Evolutionary conservation across 2,329 filamentous ascomycete species (phyloP), one percentile per base, ranked within the genome.

Genomic region (Aspergillus calidoustus): DNA sequence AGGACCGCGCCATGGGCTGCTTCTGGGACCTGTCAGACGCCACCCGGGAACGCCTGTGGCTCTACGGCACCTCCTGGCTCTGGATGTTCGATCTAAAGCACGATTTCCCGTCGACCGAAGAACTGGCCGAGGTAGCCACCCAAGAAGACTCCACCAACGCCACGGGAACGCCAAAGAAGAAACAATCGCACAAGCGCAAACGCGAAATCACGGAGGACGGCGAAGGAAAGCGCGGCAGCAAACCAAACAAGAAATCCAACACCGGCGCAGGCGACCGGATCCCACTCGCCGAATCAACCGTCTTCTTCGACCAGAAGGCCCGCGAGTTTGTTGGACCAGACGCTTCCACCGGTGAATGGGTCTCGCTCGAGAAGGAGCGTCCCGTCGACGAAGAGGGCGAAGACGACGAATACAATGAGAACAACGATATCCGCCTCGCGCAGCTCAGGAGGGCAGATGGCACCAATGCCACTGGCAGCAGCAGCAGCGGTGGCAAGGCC

Each of bases 11-110:
- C 57, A 94, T 94, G 81, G 93, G 93, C 3, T 88, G 89, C 28
- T 77, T 97, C 44, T 98, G 94, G 93, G 91, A 96, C 72, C 82
- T 89, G 1, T 81, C 82, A 15, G 50, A 50, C 30, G 73, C 74
- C 30, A 67, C 68, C 7, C 79, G 79, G n/a, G 81, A 87, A 51
- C 86, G 94, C 15, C 78, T 94, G 7, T 98, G 94, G 92, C 79
- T 98, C 22, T 97, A 96, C 71, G 93, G 94, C 7, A 86, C 87
- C 46, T 89, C 86, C 1, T 98, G 93, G 84, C 77, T 99, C 25
- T 93, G 91, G 80, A 98, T 98, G 93, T 87, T 99, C 63, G 93
- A 98, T 74, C 80, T 96, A 31, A 86, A 86, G 22, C 85, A 86
- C 70, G 90, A 97, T 74, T 84, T 95, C 53, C 74, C 79, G 0